Base-by-base conservation (phyloP, 768 basidiomycete species). In the Paxillus involutus region DNA sequence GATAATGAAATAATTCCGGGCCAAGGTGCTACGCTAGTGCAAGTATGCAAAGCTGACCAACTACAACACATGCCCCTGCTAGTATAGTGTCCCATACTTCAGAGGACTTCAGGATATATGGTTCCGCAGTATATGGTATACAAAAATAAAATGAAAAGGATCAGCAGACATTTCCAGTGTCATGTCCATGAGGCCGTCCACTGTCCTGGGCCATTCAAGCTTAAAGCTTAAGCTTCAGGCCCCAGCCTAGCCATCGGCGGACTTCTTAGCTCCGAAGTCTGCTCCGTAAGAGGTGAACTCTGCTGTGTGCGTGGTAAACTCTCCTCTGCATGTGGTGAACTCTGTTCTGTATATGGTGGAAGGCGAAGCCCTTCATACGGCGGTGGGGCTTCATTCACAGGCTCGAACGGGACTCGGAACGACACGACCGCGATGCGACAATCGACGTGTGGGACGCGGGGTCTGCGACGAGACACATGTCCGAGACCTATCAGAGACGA, bases 341-440 rank as follows among this genome's bases (percentile, higher is more conserved):
- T n/a, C 16, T 14, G 4, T 17, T 36, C 32, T 5, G 39, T 4
- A 30, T 63, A 63, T 6, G 60, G 16, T 2, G 63, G 63, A 42
- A 52, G 63, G 10, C 35, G 42, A 0, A 46, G 55, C 16, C 48
- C 62, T 3, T 12, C 55, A 19, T 63, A 59, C 0, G 60, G 52
- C 2, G 63, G 58, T 10, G 39, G 60, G 14, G 35, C 35, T 35
- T 12, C 12, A 24, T 39, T 11, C 6, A 24, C 26, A 9, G 57
- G 9, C 3, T 7, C 42, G 26, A 26, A 4, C 26, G 5, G 4
- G 4, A 6, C 26, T 26, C 26, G 26, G 26, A 5, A 26, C 26
- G 26, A 26, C 26, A 26, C 26, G 26, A 26, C 26, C 26, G 4
- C 6, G 10, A 59, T 19, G 26, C 19, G 30, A 10, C 12, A 5